Evolutionary conservation across 352 stramenopile genomes (phyloP).

Genomic region (Lagenidium sp.): DNA sequence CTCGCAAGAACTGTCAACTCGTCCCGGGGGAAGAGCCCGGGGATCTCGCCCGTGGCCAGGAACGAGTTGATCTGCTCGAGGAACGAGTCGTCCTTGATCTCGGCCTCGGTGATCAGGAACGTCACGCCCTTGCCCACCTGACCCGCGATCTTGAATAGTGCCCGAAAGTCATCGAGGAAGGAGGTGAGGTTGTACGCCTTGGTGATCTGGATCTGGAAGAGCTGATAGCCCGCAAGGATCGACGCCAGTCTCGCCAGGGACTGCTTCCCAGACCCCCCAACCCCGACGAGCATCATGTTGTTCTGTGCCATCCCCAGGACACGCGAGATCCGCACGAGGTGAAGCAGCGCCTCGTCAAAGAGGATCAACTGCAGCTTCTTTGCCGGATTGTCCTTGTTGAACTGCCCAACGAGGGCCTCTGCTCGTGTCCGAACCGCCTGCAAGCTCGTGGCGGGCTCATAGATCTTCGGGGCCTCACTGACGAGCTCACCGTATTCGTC

Average conservation of each 20-base stretch:
- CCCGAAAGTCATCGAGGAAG: conserved; percentile 84
- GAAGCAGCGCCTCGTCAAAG: conserved; percentile 85
- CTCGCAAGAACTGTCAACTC: conserved; percentile 80
- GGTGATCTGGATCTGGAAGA: conserved; percentile 84
- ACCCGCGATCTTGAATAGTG: conserved; percentile 77
- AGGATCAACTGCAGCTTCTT: conserved; percentile 75
- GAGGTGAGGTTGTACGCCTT: conserved; percentile 81
- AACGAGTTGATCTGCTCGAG: conserved; percentile 86
- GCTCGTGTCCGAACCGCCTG: conserved; percentile 35
- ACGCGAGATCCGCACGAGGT: conserved; percentile 79
- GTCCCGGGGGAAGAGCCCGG: conserved; percentile 84
- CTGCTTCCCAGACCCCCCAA: conserved; percentile 87
- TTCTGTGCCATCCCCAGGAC: conserved; percentile 74
- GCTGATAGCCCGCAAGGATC: conserved; percentile 60
- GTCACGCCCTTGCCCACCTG: conserved; percentile 70
- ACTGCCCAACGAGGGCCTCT: conserved; percentile 55
- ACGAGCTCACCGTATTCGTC: conserved; percentile 81
- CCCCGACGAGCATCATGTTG: conserved; percentile 88
- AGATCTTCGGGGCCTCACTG: conserved; percentile 72
- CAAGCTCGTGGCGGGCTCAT: conserved; percentile 56
- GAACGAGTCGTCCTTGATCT: conserved; percentile 89
- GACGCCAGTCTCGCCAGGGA: conserved; percentile 70
- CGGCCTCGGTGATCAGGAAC: conserved; percentile 83
- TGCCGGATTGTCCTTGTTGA: conserved; percentile 76
- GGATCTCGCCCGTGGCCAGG: conserved; percentile 78